phyloP scores from a whole-genome alignment of 2,329 filamentous ascomycete genomes.

The Xylaria sp. region DNA sequence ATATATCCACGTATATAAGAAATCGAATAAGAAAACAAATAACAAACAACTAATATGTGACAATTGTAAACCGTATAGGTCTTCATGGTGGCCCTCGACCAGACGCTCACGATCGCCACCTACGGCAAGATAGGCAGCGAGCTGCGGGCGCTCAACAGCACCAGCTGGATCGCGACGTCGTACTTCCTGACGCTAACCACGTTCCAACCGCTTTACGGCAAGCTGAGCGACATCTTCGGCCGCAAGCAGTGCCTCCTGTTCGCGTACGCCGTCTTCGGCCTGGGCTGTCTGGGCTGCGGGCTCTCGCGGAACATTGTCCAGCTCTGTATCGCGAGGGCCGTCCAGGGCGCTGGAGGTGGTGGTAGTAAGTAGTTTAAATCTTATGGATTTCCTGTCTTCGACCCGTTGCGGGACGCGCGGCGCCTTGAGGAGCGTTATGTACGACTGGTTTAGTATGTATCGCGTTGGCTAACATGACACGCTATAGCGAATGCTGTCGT shows the following conservation, averaged over 20 bases:
- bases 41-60: not conserved
- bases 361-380: conserved; percentile 24
- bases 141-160: conserved; percentile 73
- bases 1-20: not conserved
- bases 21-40: not conserved
- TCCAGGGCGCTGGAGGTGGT: conserved; percentile 49
- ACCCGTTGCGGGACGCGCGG: no score
- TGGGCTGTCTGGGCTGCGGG: conserved; percentile 55
- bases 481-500: conserved; percentile 45
- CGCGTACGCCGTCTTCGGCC: conserved; percentile 51
- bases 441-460: not conserved
- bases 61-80: conserved; percentile 52
- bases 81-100: conserved; percentile 75
- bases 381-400: not conserved
- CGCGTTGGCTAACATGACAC: not conserved
- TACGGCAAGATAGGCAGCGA: conserved; percentile 80
- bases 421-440: no score
- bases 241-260: conserved; percentile 48
- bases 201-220: conserved; percentile 54
- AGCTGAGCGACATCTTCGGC: conserved; percentile 56
- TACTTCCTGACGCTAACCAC: conserved; percentile 45
- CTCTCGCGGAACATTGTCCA: conserved; percentile 47
- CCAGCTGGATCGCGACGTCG: conserved; percentile 52
- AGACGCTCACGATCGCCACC: conserved; percentile 78
- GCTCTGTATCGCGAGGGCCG: conserved; percentile 47